These are phyloP conservation scores for Colletotrichum plurivorum DNA, from an alignment of 2,329 filamentous ascomycete species.

Conservation along the genomic window DNA sequence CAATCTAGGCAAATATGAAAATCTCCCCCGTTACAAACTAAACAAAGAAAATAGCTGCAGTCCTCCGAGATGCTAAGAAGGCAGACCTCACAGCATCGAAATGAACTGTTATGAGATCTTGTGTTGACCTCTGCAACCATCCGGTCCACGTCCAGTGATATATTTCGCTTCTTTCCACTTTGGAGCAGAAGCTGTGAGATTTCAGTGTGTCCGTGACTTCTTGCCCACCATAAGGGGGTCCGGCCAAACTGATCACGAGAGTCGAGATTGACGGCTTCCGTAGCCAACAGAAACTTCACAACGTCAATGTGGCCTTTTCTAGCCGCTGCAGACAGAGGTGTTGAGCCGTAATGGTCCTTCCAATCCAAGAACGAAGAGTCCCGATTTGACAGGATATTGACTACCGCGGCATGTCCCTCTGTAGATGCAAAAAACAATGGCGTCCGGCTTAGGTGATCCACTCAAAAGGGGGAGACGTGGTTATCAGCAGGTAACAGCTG, in stretches of 20 bases:
- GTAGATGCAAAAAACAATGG: background rate
- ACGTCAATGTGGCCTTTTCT: background rate
- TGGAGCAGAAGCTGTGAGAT: background rate
- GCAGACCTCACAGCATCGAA: no score
- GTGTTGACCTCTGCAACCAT: no score
- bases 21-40: background rate
- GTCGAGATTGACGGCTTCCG: background rate
- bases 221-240: slow-evolving; percentile 5
- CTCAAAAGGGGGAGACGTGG: background rate
- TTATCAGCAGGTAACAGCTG: background rate
- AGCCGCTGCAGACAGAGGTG: background rate
- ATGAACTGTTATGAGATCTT: no score
- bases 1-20: slow-evolving; percentile 5
- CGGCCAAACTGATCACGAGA: background rate
- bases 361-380: background rate
- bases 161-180: background rate
- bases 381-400: background rate
- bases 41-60: background rate
- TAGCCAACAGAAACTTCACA: background rate
- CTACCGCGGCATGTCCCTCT: background rate
- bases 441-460: background rate
- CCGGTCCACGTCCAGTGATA: background rate
- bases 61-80: no score
- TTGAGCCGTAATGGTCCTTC: slow-evolving; percentile 1
- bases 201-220: background rate